These are phyloP conservation scores for Crucibulum laeve DNA, from an alignment of 768 basidiomycete genomes.

Conservation along the genomic window DNA sequence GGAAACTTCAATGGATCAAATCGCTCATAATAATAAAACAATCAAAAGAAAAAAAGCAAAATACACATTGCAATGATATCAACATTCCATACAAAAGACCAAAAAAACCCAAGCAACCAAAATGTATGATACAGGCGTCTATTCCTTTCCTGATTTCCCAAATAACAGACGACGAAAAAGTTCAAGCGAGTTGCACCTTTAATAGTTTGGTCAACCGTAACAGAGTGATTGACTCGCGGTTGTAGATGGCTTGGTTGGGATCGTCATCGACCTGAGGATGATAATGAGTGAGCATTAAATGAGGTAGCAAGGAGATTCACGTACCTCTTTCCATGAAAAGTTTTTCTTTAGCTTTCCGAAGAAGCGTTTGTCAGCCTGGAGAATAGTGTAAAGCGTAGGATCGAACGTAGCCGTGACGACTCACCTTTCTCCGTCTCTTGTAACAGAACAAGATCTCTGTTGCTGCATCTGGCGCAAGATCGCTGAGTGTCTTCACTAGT, in stretches of 20 bases:
- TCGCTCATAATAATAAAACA: no score
- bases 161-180: no score
- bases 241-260: constrained; percentile 52
- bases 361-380: constrained; percentile 84
- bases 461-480: constrained; percentile 47
- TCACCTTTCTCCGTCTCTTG: constrained; percentile 87
- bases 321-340: constrained; percentile 69
- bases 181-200: neutral
- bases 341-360: constrained; percentile 74
- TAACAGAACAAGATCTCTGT: constrained; percentile 87
- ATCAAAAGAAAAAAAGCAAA: no score
- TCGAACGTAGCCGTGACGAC: constrained; percentile 1
- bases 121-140: neutral
- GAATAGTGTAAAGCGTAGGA: constrained; percentile 1
- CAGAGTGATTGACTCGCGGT: constrained; percentile 63
- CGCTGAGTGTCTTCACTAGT: constrained; percentile 72
- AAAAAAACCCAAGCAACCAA: neutral
- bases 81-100: neutral
- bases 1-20: no score
- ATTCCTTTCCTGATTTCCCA: neutral
- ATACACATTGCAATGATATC: no score
- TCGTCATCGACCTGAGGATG: constrained; percentile 55
- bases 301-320: constrained; percentile 5
- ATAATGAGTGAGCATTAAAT: neutral
- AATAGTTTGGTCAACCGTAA: constrained; percentile 38